Conservation (phyloP, 1,284 basidiomycete genomes). For the Sparassis latifolia region DNA sequence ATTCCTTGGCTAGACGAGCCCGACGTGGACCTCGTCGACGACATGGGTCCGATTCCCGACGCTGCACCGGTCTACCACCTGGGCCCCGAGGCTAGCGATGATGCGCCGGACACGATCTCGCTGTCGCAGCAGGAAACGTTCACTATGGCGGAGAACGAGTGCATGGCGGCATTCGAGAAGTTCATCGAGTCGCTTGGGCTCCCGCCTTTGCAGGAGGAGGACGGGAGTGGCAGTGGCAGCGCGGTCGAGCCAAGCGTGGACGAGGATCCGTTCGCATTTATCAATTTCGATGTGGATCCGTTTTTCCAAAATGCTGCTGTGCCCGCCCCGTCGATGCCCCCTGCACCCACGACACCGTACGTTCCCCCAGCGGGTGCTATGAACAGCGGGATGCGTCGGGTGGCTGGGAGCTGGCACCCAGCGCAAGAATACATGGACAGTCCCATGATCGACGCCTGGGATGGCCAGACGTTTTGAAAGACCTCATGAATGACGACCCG, state of each 20-base stretch:
- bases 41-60: too few species aligned
- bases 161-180: too few species aligned
- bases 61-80: too few species aligned
- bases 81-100: too few species aligned
- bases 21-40: too few species aligned
- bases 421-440: constrained; percentile 1
- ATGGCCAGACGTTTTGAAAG: not conserved
- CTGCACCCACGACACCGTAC: constrained; percentile 25
- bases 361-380: constrained; percentile 48
- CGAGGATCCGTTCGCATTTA: constrained; percentile 17
- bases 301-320: constrained; percentile 1
- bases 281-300: constrained; percentile 20
- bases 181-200: too few species aligned
- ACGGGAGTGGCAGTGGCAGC: not conserved
- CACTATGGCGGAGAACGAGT: too few species aligned
- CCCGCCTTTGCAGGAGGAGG: not conserved
- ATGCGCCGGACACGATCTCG: too few species aligned
- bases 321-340: not conserved
- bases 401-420: constrained; percentile 46
- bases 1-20: too few species aligned
- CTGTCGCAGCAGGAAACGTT: too few species aligned
- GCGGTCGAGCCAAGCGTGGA: not conserved
- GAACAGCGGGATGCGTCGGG: constrained; percentile 41
- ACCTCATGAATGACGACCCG: not conserved
- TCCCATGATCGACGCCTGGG: not conserved